phyloP scores from a whole-genome alignment of 2,329 filamentous ascomycete species.

The Fusarium musae region DNA sequence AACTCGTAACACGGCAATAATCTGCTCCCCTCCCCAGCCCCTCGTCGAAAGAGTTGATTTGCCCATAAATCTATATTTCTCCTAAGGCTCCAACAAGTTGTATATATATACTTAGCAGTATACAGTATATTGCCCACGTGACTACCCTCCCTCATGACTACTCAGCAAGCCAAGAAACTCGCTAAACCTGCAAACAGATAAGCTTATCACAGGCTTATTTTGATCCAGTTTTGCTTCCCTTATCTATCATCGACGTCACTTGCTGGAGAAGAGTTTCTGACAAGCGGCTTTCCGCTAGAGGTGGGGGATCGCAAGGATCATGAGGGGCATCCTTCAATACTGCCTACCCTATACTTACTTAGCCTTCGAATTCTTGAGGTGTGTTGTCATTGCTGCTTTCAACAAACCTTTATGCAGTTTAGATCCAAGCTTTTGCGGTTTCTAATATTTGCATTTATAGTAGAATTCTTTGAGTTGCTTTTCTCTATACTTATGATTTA shows the following conservation, averaged over 20 bases:
- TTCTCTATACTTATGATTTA: background rate
- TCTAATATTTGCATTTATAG: background rate
- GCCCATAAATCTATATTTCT: background rate
- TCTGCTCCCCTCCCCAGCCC: background rate
- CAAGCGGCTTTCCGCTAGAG: conserved; percentile 13
- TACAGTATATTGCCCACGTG: background rate
- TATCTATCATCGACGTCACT: conserved; percentile 30
- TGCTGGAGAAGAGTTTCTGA: background rate
- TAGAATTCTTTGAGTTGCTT: background rate
- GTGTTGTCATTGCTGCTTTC: background rate
- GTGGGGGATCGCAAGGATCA: conserved; percentile 37
- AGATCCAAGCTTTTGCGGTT: background rate
- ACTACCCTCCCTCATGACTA: background rate
- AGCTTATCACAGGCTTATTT: conserved; percentile 34
- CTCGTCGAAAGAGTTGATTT: background rate
- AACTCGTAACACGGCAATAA: background rate
- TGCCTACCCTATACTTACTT: conserved; percentile 21
- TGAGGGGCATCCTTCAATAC: conserved; percentile 19
- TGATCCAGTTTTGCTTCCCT: background rate
- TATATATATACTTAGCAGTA: background rate
- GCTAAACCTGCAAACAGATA: conserved; percentile 26
- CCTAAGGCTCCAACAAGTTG: background rate
- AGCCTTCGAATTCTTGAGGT: too few relatives aligned
- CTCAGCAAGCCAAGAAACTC: conserved; percentile 12
- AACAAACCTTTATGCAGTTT: background rate